Evolutionary conservation across 2,329 filamentous ascomycete genomes (phyloP).

Genomic region (Westerdykella ornata): DNA sequence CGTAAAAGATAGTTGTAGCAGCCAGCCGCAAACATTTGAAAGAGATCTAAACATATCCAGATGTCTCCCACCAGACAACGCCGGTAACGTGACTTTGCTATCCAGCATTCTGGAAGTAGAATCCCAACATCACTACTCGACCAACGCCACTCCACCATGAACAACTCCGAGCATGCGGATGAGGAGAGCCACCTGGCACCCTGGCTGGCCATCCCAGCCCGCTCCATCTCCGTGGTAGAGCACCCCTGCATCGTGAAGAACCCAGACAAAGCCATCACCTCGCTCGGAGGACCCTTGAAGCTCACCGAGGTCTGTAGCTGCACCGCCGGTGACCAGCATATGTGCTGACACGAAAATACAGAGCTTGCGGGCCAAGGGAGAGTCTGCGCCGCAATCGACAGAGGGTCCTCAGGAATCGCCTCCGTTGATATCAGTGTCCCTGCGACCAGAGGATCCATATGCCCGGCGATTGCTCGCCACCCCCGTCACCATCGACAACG

Average conservation of each 20-base stretch:
- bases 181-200: conserved; percentile 26
- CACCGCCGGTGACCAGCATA: not conserved
- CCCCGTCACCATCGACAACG: conserved; percentile 68
- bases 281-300: conserved; percentile 52
- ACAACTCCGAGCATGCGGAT: not conserved
- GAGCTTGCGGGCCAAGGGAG: conserved; percentile 25
- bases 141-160: not conserved
- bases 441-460: conserved; percentile 73
- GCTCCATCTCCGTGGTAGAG: conserved; percentile 55
- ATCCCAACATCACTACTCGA: too few relatives aligned
- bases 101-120: too few relatives aligned
- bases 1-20: too few relatives aligned
- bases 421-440: conserved; percentile 58
- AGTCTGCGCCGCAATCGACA: conserved; percentile 7
- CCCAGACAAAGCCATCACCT: conserved; percentile 56
- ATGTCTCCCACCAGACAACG: too few relatives aligned
- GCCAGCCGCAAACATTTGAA: too few relatives aligned
- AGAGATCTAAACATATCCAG: too few relatives aligned
- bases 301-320: conserved; percentile 46
- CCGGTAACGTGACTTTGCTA: too few relatives aligned
- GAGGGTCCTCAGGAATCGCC: conserved; percentile 40
- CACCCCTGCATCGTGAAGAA: conserved; percentile 62
- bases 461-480: conserved; percentile 72
- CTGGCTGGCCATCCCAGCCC: conserved; percentile 47
- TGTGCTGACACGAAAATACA: conserved; percentile 7